Evolutionary conservation across 768 basidiomycete species (phyloP).

Genomic region (Tephrocybe sp.): DNA sequence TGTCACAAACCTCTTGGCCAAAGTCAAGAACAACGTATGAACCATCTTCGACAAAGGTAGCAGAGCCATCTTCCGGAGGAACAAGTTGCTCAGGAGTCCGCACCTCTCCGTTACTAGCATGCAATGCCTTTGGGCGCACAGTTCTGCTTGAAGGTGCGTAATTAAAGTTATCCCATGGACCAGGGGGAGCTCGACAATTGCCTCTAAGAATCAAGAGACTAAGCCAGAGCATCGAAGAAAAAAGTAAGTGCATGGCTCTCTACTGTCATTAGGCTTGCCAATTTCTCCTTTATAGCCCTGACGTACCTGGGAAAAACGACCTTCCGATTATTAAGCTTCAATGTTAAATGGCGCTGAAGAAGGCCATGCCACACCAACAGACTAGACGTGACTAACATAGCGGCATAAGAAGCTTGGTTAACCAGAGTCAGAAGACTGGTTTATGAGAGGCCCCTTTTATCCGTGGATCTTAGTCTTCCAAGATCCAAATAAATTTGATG

Average conservation of each 20-base stretch:
- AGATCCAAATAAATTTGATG: too few species aligned
- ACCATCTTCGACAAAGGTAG: slow-evolving; percentile 26
- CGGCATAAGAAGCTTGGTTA: too few species aligned
- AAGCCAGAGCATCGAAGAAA: background rate
- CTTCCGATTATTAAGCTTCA: background rate
- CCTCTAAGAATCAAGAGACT: background rate
- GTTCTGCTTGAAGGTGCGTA: slow-evolving; percentile 31
- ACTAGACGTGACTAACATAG: too few species aligned
- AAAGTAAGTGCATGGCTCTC: background rate
- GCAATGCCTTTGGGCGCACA: slow-evolving; percentile 29
- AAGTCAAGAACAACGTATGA: slow-evolving; percentile 39
- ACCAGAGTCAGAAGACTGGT: background rate
- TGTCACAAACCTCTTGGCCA: slow-evolving; percentile 29
- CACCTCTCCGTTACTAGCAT: slow-evolving; percentile 24
- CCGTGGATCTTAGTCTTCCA: too few species aligned
- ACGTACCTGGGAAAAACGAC: background rate
- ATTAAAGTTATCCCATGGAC: slow-evolving; percentile 44
- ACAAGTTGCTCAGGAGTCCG: slow-evolving; percentile 24
- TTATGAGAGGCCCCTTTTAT: too few species aligned
- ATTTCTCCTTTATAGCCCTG: background rate
- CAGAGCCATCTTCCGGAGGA: slow-evolving; percentile 16
- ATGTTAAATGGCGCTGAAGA: background rate
- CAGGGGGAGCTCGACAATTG: slow-evolving; percentile 29
- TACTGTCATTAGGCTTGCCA: background rate
- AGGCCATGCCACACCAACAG: background rate